Evolutionary conservation across 1,284 basidiomycete species (phyloP).

Genomic region (Irpex lacteus): DNA sequence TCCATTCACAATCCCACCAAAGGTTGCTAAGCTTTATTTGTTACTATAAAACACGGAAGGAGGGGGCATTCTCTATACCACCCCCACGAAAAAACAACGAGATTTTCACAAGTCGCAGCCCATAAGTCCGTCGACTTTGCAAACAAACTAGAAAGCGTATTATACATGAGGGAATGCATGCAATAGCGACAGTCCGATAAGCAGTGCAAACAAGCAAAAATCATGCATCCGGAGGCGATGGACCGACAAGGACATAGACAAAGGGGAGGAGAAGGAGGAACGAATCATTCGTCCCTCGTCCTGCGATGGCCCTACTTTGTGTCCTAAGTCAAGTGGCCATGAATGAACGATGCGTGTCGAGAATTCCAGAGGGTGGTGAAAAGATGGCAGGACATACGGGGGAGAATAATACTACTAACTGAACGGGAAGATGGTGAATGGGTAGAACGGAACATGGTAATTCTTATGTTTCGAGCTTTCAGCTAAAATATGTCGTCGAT

Average conservation of each 20-base stretch:
- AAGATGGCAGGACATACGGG: neutral
- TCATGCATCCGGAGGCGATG: neutral
- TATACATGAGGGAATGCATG: neutral
- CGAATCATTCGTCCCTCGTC: too few species aligned
- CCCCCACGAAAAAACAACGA: neutral
- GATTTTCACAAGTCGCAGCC: neutral
- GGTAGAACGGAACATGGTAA: neutral
- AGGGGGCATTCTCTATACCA: too few species aligned
- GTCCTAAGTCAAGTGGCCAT: neutral
- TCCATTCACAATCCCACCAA: neutral
- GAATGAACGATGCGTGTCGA: neutral
- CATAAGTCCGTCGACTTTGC: too few species aligned
- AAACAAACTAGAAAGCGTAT: neutral
- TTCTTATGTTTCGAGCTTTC: neutral
- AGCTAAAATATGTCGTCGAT: neutral
- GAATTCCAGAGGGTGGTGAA: neutral
- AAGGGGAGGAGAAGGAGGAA: neutral
- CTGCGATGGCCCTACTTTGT: neutral
- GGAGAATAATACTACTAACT: neutral
- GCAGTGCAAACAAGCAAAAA: neutral
- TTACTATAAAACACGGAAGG: too few species aligned
- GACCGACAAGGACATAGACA: neutral
- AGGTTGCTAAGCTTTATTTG: too few species aligned
- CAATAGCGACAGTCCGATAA: neutral
- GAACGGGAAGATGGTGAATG: neutral